Base-by-base conservation (phyloP, 2,329 filamentous ascomycete species). In the Exutisphaerella laricina region DNA sequence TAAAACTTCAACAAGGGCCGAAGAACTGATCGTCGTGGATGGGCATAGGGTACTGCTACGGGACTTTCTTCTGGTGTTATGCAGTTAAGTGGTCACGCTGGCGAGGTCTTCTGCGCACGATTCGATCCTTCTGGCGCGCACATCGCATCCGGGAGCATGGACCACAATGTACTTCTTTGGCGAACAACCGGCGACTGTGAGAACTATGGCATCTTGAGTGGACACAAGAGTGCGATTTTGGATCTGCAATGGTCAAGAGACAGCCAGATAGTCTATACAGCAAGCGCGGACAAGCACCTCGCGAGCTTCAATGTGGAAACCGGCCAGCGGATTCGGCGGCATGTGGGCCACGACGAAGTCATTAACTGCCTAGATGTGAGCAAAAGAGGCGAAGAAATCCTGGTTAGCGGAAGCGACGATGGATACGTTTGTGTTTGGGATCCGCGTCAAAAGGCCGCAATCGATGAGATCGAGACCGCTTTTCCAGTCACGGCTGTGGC, bases 211-310 rank as follows among this genome's bases (percentile, higher is more conserved):
- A 71, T 86, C 20, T 73, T 98, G 39, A 88, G 74, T 6, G 92
- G 92, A 23, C 92, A 98, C 70, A 88, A 87, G 62, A 88, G 88
- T 54, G 92, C 92, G 1, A 73, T 98, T 36, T 73, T 97, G 18
- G 92, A 97, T 66, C 71, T 98, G 33, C 88, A 95, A 62, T 98
- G 92, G 92, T 95, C 92, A 20, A 84, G 92, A 62, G 92, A 98
- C 69, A 94, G 88, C 14, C 81, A 85, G 58, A 84, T 90, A 30
- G 67, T 98, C 39, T 97, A 90, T 61, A 92, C 90, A 5, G 89
- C 89, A 32, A 95, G 89, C 23, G 89, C 92, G 54, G 92, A 98
- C 64, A 89, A 82, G 78, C 87, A 89, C 54, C 74, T 97, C 21
- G 89, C 89, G 28, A 94, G 87, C 63, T 98, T 90, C 90, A 90